A percentile compares a stretch with the other conserved stretches of the same genome.
These are phyloP conservation scores for Phytophthora hybrid DNA, from an alignment of 352 stramenopile species.

Conservation along the genomic window DNA sequence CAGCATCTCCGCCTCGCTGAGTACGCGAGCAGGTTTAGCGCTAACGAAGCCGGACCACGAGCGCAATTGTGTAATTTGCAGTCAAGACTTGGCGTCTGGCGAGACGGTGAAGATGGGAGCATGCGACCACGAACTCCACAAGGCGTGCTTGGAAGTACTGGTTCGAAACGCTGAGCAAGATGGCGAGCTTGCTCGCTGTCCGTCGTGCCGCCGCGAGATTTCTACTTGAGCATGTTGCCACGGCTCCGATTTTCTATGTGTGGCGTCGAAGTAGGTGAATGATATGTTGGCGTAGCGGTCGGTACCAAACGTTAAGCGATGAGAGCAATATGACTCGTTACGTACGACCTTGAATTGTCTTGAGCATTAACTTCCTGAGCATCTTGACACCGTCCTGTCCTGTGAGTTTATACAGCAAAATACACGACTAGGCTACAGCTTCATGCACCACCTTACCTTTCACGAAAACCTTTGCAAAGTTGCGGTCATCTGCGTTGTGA, in stretches of 20 bases:
- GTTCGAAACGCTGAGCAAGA: conserved; percentile 44
- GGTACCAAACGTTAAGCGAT: background rate
- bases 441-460: conserved; percentile 46
- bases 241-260: conserved; percentile 2
- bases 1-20: conserved; percentile 77
- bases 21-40: conserved; percentile 62
- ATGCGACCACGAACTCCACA: conserved; percentile 67
- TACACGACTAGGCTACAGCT: background rate
- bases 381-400: background rate
- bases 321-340: background rate
- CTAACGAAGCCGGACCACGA: conserved; percentile 70
- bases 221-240: conserved; percentile 8
- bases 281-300: background rate
- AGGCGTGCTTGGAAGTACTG: conserved; percentile 48
- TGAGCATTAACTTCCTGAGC: background rate
- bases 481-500: conserved; percentile 87
- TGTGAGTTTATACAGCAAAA: background rate
- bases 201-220: conserved; percentile 39
- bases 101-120: conserved; percentile 51
- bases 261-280: conserved; percentile 16
- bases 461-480: conserved; percentile 84
- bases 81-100: conserved; percentile 59
- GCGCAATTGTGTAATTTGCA: conserved; percentile 67
- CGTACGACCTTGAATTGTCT: background rate
- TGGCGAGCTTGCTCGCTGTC: conserved; percentile 31